These are phyloP conservation scores for Coemansia sp. DNA, from an alignment of 192 early-diverging fungal genomes.

Conservation along the genomic window DNA sequence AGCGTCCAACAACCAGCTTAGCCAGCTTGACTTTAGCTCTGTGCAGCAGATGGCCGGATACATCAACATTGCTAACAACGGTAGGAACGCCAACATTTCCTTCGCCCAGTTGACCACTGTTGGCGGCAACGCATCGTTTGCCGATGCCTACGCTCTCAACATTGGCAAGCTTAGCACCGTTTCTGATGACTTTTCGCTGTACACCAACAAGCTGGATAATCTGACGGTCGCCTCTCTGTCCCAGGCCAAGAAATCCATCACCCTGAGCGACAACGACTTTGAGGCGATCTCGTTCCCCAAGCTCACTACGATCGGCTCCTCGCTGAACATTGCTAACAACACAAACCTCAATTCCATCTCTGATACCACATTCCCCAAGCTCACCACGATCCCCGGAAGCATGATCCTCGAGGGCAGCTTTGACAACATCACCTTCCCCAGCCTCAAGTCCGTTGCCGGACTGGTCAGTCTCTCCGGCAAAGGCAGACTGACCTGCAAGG, in stretches of 20 bases:
- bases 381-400: constrained; percentile 61
- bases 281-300: constrained; percentile 59
- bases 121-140: constrained; percentile 61
- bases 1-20: constrained; percentile 60
- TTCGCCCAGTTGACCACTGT: constrained; percentile 57
- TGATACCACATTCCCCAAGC: constrained; percentile 55
- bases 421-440: constrained; percentile 58
- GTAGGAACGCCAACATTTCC: constrained; percentile 44
- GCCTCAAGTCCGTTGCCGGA: constrained; percentile 60
- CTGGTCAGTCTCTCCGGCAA: constrained; percentile 65
- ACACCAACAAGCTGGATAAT: constrained; percentile 59
- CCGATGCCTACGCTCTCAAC: constrained; percentile 52
- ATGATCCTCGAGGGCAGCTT: constrained; percentile 63
- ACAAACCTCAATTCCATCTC: constrained; percentile 57
- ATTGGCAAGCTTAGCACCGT: constrained; percentile 53
- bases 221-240: constrained; percentile 54
- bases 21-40: constrained; percentile 52
- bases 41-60: constrained; percentile 53
- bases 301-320: constrained; percentile 61
- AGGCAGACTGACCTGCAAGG: constrained; percentile 57
- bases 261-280: constrained; percentile 61
- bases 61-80: constrained; percentile 62
- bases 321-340: constrained; percentile 66
- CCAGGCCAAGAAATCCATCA: constrained; percentile 59
- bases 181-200: constrained; percentile 60